Evolutionary conservation across 2,329 filamentous ascomycete genomes (phyloP).

Genomic region (Fusarium compactum): DNA sequence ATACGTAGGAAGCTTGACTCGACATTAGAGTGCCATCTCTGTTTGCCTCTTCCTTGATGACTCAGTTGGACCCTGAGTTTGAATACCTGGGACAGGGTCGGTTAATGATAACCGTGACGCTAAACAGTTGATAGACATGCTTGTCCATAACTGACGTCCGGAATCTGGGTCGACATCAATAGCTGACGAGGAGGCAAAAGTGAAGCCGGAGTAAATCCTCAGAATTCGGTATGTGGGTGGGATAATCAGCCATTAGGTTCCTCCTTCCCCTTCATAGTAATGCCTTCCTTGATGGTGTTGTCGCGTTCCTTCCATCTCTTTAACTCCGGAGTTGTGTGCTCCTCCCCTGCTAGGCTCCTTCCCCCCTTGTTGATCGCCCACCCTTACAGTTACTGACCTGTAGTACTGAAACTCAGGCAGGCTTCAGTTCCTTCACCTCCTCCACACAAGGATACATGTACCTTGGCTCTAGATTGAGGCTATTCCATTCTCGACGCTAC

Average conservation of each 20-base stretch:
- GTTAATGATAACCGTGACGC: conserved; percentile 27
- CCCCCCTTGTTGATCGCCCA: conserved; percentile 9
- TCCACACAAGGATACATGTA: neutral
- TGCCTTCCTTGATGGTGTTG: conserved; percentile 9
- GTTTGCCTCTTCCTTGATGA: neutral
- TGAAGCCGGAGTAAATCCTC: neutral
- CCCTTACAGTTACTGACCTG: neutral
- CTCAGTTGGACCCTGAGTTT: conserved; percentile 12
- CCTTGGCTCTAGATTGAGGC: conserved; percentile 15
- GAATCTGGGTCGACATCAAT: neutral
- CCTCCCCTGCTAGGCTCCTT: conserved; percentile 2
- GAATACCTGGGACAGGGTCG: conserved; percentile 10
- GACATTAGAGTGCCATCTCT: neutral
- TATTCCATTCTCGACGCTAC: conserved; percentile 14
- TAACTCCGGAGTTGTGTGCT: conserved; percentile 2
- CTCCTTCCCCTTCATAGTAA: neutral
- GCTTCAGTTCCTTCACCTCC: conserved; percentile 14
- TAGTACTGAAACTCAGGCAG: conserved; percentile 21
- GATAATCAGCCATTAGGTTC: neutral
- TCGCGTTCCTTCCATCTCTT: conserved; percentile 8
- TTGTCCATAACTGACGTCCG: neutral
- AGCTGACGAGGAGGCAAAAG: neutral
- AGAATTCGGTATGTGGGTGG: neutral
- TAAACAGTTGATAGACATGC: neutral
- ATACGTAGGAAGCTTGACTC: neutral